Conservation (phyloP, 1,139 yeast genomes). For the Suhomyces taliae region DNA sequence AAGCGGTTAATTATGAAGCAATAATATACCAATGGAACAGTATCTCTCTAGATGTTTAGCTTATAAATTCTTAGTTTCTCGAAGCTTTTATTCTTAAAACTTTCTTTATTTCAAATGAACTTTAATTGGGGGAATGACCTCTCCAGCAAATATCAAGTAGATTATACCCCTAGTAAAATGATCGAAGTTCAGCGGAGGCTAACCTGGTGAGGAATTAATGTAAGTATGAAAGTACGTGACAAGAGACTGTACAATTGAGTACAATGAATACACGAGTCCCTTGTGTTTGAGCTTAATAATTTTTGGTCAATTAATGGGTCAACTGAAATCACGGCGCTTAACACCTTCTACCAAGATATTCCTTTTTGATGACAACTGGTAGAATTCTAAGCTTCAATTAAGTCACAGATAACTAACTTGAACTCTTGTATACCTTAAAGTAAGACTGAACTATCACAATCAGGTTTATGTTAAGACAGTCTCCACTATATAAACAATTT, state of each 20-base stretch:
- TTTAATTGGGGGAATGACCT: no score
- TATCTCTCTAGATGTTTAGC: no score
- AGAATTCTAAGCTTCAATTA: background rate
- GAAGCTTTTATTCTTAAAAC: no score
- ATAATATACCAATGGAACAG: no score
- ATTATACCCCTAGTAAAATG: no score
- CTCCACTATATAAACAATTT: slow-evolving; percentile 10
- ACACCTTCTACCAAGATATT: background rate
- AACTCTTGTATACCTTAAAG: background rate
- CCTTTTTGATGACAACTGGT: background rate
- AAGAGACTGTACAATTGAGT: background rate
- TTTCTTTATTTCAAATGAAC: no score
- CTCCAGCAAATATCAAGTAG: no score
- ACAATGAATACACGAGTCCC: background rate
- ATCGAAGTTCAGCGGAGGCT: no score
- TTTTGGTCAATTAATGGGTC: background rate
- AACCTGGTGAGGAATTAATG: no score
- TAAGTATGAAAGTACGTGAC: no score
- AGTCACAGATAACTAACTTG: background rate
- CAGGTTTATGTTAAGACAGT: background rate
- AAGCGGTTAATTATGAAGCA: background rate
- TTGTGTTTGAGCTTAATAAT: no score
- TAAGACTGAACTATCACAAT: background rate
- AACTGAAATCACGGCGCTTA: background rate
- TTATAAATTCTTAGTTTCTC: no score